phyloP scores from a whole-genome alignment of 2,329 filamentous ascomycete genomes.

The Fusarium sp. region DNA sequence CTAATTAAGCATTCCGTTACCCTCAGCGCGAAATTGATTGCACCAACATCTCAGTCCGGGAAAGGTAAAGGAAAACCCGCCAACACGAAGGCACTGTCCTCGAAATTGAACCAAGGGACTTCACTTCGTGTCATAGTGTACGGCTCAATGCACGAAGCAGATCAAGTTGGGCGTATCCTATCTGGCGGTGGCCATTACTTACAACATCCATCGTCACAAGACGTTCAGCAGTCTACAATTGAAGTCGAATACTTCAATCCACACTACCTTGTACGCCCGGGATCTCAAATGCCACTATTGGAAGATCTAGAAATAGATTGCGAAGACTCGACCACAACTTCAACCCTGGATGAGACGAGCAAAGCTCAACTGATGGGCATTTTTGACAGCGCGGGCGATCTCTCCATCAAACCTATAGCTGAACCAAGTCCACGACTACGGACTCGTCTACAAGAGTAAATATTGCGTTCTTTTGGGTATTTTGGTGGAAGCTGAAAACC shows the following conservation, averaged over 20 bases:
- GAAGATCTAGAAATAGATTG: background rate
- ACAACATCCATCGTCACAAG: accelerated
- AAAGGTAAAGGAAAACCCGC: background rate
- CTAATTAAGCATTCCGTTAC: background rate
- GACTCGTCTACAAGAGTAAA: background rate
- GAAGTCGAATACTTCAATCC: constrained; percentile 13
- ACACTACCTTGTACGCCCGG: background rate
- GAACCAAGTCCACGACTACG: background rate
- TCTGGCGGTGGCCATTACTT: background rate
- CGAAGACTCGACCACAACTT: accelerated
- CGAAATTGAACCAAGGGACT: background rate
- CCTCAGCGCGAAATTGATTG: background rate
- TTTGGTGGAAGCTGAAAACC: accelerated
- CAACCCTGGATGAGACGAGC: background rate
- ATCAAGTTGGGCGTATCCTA: background rate
- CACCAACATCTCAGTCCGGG: background rate
- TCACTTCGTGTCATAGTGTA: background rate
- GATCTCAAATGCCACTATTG: constrained; percentile 2
- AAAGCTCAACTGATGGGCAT: background rate
- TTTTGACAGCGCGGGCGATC: constrained; percentile 1
- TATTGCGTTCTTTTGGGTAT: accelerated
- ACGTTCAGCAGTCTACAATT: background rate
- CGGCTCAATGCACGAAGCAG: background rate
- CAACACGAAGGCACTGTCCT: background rate
- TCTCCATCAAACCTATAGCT: background rate